Evolutionary conservation across 371 early-diverging fungal genomes (phyloP).

Genomic region (Sporodiniella umbellata): DNA sequence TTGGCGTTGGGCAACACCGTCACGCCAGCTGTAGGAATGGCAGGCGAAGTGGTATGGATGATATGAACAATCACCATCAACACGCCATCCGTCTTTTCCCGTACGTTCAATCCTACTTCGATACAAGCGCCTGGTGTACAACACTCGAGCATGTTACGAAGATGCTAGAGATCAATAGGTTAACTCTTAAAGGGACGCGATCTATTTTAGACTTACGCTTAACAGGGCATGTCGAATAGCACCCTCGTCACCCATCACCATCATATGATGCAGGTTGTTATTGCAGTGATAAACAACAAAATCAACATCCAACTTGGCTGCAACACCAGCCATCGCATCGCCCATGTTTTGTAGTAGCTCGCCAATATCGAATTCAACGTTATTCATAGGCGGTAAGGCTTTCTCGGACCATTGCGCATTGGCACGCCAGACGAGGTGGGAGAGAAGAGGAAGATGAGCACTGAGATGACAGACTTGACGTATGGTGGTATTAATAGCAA

Average conservation of each 20-base stretch:
- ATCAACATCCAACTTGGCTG: slow-evolving; percentile 55
- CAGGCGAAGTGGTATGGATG: slow-evolving; percentile 42
- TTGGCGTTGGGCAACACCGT: slow-evolving; percentile 39
- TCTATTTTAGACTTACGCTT: slow-evolving; percentile 57
- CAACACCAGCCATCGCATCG: slow-evolving; percentile 61
- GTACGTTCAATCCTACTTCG: slow-evolving; percentile 52
- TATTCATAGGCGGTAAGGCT: slow-evolving; percentile 6
- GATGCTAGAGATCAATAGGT: slow-evolving; percentile 29
- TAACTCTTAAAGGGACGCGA: no score
- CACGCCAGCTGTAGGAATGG: slow-evolving; percentile 28
- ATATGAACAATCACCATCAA: slow-evolving; percentile 51
- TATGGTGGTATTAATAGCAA: slow-evolving; percentile 42
- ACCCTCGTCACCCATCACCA: slow-evolving; percentile 57
- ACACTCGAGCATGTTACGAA: slow-evolving; percentile 55
- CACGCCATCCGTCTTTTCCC: slow-evolving; percentile 15
- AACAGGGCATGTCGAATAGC: slow-evolving; percentile 55
- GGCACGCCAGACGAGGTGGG: no score
- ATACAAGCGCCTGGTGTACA: slow-evolving; percentile 59
- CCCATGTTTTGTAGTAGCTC: slow-evolving; percentile 61
- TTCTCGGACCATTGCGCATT: slow-evolving; percentile 10
- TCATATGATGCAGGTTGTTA: slow-evolving; percentile 49
- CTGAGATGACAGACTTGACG: slow-evolving; percentile 38
- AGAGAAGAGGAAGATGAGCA: slow-evolving; percentile 26
- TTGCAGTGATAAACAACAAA: slow-evolving; percentile 59
- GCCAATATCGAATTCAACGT: slow-evolving; percentile 54